A percentile compares a stretch with the other conserved stretches of the same genome.
Conservation (phyloP, 1,284 basidiomycete genomes). For the Austropuccinia psidii region DNA sequence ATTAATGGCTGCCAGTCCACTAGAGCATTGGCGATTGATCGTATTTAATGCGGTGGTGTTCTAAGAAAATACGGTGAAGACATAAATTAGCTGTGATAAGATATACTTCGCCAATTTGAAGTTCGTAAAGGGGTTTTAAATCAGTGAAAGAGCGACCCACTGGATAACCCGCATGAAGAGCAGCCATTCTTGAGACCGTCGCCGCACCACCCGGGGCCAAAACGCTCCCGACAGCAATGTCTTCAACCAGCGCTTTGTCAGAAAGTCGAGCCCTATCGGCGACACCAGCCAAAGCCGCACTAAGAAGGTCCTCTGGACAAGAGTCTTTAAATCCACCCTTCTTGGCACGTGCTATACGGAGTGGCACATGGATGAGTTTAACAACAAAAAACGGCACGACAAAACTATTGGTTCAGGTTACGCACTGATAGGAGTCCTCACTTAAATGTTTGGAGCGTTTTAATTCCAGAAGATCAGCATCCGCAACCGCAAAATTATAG, state of each 20-base stretch:
- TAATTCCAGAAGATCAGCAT: not conserved
- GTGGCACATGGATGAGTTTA: not conserved
- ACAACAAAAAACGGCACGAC: not conserved
- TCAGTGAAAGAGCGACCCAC: not conserved
- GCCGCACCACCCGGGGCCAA: slow-evolving; percentile 87
- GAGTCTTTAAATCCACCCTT: slow-evolving; percentile 95
- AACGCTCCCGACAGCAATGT: slow-evolving; percentile 86
- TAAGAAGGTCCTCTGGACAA: slow-evolving; percentile 78
- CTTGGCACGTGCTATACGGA: slow-evolving; percentile 51
- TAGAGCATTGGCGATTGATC: slow-evolving; percentile 91
- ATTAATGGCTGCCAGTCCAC: slow-evolving; percentile 77
- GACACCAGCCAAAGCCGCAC: slow-evolving; percentile 67
- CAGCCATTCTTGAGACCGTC: slow-evolving; percentile 83
- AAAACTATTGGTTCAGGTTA: not conserved
- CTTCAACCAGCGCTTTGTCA: slow-evolving; percentile 72
- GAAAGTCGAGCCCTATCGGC: slow-evolving; percentile 50
- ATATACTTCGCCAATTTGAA: slow-evolving; percentile 45
- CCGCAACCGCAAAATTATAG: not conserved
- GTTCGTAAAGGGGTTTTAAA: slow-evolving; percentile 48
- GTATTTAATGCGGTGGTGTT: slow-evolving; percentile 63
- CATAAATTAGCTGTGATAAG: not conserved
- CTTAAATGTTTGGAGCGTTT: not conserved
- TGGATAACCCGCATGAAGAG: slow-evolving; percentile 84
- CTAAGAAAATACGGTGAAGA: not conserved
- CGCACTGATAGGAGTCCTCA: slow-evolving; percentile 33